Conservation (phyloP, 805 yeast genomes). For the Candida takata region DNA sequence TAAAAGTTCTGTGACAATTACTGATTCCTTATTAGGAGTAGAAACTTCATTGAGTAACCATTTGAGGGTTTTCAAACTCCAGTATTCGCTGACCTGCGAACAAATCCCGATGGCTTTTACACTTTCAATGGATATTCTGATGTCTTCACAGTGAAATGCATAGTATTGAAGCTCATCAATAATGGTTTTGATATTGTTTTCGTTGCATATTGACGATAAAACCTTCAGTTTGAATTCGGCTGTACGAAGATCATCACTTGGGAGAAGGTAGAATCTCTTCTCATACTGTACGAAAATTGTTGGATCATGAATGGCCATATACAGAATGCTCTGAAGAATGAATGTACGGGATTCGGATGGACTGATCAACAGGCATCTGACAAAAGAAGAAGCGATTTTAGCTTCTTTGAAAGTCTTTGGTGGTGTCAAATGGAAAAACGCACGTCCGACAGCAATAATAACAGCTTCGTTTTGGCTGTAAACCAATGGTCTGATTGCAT, state of each 20-base stretch:
- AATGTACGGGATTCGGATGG: conserved; percentile 28
- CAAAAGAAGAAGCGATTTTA: conserved; percentile 43
- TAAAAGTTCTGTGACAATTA: conserved; percentile 54
- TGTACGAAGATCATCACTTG: conserved; percentile 40
- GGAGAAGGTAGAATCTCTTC: conserved; percentile 47
- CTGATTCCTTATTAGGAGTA: conserved; percentile 15
- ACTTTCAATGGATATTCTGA: conserved; percentile 35
- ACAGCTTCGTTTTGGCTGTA: conserved; percentile 53
- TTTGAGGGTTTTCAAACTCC: conserved; percentile 47
- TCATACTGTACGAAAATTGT: conserved; percentile 31
- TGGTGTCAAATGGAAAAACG: conserved; percentile 52
- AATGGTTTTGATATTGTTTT: conserved; percentile 42
- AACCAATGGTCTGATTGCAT: conserved; percentile 38
- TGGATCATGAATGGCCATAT: conserved; percentile 30
- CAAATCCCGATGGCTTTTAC: conserved; percentile 58
- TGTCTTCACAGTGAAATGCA: conserved; percentile 27
- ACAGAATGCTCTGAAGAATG: conserved; percentile 42
- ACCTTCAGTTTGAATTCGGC: conserved; percentile 54
- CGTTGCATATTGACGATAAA: conserved; percentile 50
- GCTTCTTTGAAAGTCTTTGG: conserved; percentile 42
- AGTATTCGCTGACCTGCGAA: conserved; percentile 40
- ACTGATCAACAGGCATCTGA: conserved; percentile 33
- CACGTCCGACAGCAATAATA: conserved; percentile 50
- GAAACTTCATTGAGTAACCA: conserved; percentile 56
- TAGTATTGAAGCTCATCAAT: conserved; percentile 60